Base-by-base conservation (phyloP, 208 protist species). In the Leishmania amazonensis region DNA sequence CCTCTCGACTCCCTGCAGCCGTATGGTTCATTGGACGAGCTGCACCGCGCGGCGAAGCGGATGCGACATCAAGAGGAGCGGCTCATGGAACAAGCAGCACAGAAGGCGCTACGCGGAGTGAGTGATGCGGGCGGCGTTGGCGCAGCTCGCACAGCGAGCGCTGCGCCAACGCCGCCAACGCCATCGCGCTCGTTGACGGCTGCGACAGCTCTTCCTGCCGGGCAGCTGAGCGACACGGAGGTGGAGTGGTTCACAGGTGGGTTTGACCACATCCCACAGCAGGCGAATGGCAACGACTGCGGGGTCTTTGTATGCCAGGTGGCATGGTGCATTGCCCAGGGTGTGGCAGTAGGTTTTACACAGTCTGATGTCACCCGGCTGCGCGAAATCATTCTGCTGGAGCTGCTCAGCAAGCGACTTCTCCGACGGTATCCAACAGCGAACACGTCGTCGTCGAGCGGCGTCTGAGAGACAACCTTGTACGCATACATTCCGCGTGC, bases 221-320 rank as follows among this genome's bases (percentile, higher is more conserved):
- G 80, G 80, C 76, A 57, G 67, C 83, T 35, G 57, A 78, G 71
- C 47, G 85, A 90, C 31, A 51, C 31, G 38, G 86, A 88, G 73
- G 80, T 89, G 38, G 74, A 83, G 79, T 86, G 84, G 85, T 87
- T 90, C 71, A 83, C 79, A 2, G 76, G 71, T 57, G 91, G 91
- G 35, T 88, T 87, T 80, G n/a, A 35, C n/a, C 76, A 84, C 72
- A 79, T 84, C 4, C 91, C 93, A 17, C 91, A 95, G 73, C 93
- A 97, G 81, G 65, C 71, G 45, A 97, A 97, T 76, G 81, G 88
- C 49, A 82, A 90, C 72, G 93, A 97, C 84, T 97, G 93, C 80
- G 93, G 93, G 76, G 89, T 95, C 21, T 97, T 95, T 87, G 93
- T 97, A n/a, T 95, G 93, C 64, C 85, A 92, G 51, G 79, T 78